Evolutionary conservation across 2,329 filamentous ascomycete species (phyloP), one percentile per base, ranked within the genome.

Genomic region (Coleophoma crateriformis): DNA sequence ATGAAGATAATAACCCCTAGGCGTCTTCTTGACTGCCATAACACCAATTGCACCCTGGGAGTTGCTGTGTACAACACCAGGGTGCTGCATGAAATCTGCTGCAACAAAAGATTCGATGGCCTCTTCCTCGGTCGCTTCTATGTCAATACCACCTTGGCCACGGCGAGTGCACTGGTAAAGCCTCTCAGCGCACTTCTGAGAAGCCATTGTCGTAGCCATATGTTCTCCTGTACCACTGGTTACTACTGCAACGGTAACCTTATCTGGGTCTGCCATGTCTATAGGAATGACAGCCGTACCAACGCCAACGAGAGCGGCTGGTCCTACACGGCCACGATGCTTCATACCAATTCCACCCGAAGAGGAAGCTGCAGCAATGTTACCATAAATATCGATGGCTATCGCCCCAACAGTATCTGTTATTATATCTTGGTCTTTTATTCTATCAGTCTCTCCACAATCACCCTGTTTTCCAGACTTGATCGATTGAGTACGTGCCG

Each of bases 291-390:
- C 86, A 34, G 89, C 87, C 17, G 90, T 92, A 49, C 94, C 94
- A 47, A 97, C 82, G 7, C 94, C 92, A 13, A 97, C 88, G 14
- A 99, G 77, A 17, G 94, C 94, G 33, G 94, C 95, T 33, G 94
- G 94, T 0, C 94, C 95, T 54, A 96, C 80, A 34, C 94, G 86
- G 6, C 94, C 95, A 52, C 84, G 82, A 67, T 96, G 91, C 66
- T 99, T 99, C 92, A 99, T 96, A 27, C 94, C 92, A 64, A 99
- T 99, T 1, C 94, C 94, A 6, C 94, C 94, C 14, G 95, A 99
- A 2, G 94, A 99, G 2, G 94, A 96, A 14, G 87, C 94, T 4
- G 92, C 94, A 4, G 95, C 92, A 63, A 99, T 96, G 51, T 87
- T 85, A 14, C 94, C 94, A 58, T 78, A 81, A 45, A 79, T 78